phyloP scores from a whole-genome alignment of 352 stramenopile species.

The Phytopythium helicoides region DNA sequence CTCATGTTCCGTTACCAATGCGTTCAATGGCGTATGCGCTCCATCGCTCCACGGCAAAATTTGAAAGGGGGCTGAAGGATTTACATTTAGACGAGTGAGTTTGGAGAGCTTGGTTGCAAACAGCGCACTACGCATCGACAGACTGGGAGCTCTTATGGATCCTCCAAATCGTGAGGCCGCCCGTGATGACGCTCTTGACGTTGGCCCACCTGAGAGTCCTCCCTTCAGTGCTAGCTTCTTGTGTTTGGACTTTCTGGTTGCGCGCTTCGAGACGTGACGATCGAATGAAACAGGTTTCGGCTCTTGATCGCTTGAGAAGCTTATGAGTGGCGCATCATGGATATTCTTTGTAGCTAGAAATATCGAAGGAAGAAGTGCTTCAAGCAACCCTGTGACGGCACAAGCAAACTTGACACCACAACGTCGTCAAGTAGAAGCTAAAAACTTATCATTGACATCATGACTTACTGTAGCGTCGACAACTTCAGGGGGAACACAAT shows the following conservation, averaged over 20 bases:
- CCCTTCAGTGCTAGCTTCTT: slow-evolving; percentile 16
- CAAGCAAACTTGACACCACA: slow-evolving; percentile 13
- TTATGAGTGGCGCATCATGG: slow-evolving; percentile 11
- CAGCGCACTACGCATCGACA: slow-evolving; percentile 15
- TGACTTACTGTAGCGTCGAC: too few relatives aligned
- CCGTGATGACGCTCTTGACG: slow-evolving; percentile 24
- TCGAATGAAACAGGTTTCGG: slow-evolving; percentile 12
- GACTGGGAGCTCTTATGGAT: slow-evolving; percentile 7
- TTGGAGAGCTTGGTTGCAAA: slow-evolving; percentile 31
- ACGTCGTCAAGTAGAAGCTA: too few relatives aligned
- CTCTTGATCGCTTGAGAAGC: slow-evolving; percentile 14
- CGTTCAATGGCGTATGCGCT: neutral
- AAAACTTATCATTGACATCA: too few relatives aligned
- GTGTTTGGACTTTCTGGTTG: slow-evolving; percentile 17
- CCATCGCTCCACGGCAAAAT: slow-evolving; percentile 10
- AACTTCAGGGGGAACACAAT: too few relatives aligned
- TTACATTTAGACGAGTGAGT: slow-evolving; percentile 9
- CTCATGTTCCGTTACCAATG: neutral
- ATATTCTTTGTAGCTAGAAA: slow-evolving; percentile 10
- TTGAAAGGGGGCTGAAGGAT: slow-evolving; percentile 8
- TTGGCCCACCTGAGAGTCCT: slow-evolving; percentile 9
- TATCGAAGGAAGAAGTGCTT: slow-evolving; percentile 20
- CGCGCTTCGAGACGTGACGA: slow-evolving; percentile 19
- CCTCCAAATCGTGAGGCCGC: slow-evolving; percentile 29
- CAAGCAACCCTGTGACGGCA: slow-evolving; percentile 13